Evolutionary conservation across 2,329 filamentous ascomycete species (phyloP), one percentile per base, ranked within the genome.

Genomic region (Dothistroma pini): DNA sequence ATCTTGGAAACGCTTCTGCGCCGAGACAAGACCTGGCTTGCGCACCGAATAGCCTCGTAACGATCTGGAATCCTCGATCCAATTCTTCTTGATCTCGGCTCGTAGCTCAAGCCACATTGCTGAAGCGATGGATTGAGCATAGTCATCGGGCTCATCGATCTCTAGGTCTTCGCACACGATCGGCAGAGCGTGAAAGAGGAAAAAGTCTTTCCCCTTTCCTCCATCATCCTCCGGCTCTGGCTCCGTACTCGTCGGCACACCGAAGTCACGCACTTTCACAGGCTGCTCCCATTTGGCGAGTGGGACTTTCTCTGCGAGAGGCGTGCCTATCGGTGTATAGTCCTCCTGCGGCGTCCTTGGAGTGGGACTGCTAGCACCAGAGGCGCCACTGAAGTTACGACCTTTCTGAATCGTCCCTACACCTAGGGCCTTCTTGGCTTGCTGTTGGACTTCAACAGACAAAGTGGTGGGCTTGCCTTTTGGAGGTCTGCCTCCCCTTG

Each of bases 141-240:
- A 56, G 11, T 31, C 29, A 34, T 47, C 41, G 8, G 41, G 19
- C 29, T 32, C 25, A 21, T 56, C 35, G 19, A 48, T 22, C 25
- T 56, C 54, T 16, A 56, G 41, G 21, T 56, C 54, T 49, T 56
- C 54, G n/a, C 54, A 56, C 8, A 56, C 29, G 0, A 56, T 41
- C 2, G 54, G 54, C 16, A 56, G 12, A 11, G 54, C 54, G 12
- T 56, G 54, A 10, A 34, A 56, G 22, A 56, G 38, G 54, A 56
- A 56, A 21, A 56, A 56, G 16, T 31, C 16, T 34, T 56, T 44
- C 41, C 54, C 54, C 16, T 56, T 48, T 11, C 31, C 51, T 4
- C 31, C 51, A 8, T 53, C 51, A 4, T 53, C 51, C n/a, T 21
- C 12, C 4, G 51, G 51, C 31, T 53, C 29, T 16, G 51, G 51